Evolutionary conservation across 805 yeast genomes (phyloP), one percentile per base, ranked within the genome.

Genomic region (Lachancea nothofagi): DNA sequence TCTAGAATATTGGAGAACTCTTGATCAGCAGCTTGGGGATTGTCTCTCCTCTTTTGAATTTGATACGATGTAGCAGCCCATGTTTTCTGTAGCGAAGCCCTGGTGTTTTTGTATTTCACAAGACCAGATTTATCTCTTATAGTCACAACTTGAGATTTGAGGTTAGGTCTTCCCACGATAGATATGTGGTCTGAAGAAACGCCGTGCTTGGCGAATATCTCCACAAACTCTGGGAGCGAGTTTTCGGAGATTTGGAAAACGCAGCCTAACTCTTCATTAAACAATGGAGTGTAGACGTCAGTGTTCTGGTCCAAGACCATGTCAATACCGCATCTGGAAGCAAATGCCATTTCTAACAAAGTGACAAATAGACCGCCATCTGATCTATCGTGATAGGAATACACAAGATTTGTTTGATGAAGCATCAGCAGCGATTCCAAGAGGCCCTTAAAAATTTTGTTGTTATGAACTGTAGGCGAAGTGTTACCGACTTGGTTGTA

Each of bases 321-420:
- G 38, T 78, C 73, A 42, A 89, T 59, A 48, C 98, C 98, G 38
- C 78, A 75, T 68, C 97, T 80, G 23, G 90, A 89, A 32, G 97
- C 96, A 67, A 93, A 93, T 0, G 96, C 95, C 97, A 93, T 93
- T 69, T 93, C 98, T 31, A 83, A 67, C 33, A 85, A 69, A 7
- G 97, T 80, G 31, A 83, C 80, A 43, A 89, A 67, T 57, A 90
- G 70, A 59, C 98, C 98, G 74, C 98, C 98, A 63, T 93, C 98
- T 17, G 96, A 85, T 55, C 90, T 74, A 64, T 93, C 98, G 59
- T 93, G 98, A 67, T 93, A 93, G 3, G 97, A 84, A 57, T 80
- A 71, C 10, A 93, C 89, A 30, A 74, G 44, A 36, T 75, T 71
- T 30, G 74, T 67, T 53, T 75, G 71, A 60, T 93, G 99, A 55